Conservation (phyloP, 2,329 filamentous ascomycete species). For the Akanthomyces lecanii region DNA sequence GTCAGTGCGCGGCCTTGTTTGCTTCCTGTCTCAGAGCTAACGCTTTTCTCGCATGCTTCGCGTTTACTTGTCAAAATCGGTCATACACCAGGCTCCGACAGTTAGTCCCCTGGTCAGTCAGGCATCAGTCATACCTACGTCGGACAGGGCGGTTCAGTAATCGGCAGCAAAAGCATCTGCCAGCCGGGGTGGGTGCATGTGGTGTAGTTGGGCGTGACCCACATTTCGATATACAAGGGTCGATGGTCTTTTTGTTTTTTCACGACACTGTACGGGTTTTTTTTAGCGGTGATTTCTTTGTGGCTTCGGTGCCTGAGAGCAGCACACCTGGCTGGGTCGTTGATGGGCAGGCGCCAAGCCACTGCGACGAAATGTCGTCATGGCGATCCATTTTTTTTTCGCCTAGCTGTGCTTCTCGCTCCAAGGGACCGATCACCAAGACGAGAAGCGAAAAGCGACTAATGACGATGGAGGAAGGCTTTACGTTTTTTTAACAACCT, state of each 20-base stretch:
- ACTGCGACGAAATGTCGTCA: constrained; percentile 11
- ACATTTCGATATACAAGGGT: background rate
- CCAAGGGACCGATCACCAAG: constrained; percentile 1
- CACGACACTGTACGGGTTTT: background rate
- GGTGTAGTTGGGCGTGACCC: constrained; percentile 2
- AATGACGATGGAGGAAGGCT: background rate
- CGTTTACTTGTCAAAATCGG: no score
- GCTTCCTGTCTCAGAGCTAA: background rate
- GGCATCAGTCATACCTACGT: background rate
- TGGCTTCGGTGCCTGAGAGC: constrained; percentile 9
- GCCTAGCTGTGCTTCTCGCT: background rate
- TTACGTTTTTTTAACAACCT: background rate
- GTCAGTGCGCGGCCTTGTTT: background rate
- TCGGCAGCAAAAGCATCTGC: background rate
- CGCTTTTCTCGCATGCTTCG: no score
- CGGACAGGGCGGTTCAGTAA: constrained; percentile 7
- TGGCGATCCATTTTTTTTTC: background rate
- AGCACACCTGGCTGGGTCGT: background rate
- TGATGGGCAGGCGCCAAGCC: constrained; percentile 1
- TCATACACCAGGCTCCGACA: background rate
- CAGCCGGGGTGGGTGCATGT: background rate
- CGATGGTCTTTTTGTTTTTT: background rate
- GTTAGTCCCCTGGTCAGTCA: background rate
- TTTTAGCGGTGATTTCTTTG: background rate
- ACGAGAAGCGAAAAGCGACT: background rate